These are phyloP conservation scores for Ganoderma meredithae DNA, from an alignment of 1,284 basidiomycete genomes.

Conservation along the genomic window DNA sequence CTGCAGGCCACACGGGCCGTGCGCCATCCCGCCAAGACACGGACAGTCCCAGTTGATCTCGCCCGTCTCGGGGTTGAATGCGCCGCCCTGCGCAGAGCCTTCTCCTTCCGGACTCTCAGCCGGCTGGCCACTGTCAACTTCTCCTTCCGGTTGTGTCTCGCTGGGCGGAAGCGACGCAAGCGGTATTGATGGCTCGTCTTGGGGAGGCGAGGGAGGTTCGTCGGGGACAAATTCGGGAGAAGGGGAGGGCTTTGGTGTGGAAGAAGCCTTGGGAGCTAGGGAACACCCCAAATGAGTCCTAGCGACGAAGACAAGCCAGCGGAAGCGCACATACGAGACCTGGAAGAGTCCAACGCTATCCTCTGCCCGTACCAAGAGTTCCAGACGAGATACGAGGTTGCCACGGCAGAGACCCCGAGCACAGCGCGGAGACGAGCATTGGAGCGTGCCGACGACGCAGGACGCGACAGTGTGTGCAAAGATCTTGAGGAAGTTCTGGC, in stretches of 20 bases:
- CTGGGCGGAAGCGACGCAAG: slow-evolving; percentile 11
- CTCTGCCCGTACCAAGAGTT: slow-evolving; percentile 47
- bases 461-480: slow-evolving; percentile 50
- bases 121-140: slow-evolving; percentile 27
- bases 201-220: slow-evolving; percentile 18
- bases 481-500: slow-evolving; percentile 48
- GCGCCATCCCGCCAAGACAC: slow-evolving; percentile 97
- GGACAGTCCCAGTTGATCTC: slow-evolving; percentile 99
- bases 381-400: slow-evolving; percentile 53
- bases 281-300: neutral
- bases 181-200: slow-evolving; percentile 28
- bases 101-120: slow-evolving; percentile 43
- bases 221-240: slow-evolving; percentile 27
- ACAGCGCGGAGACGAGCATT: slow-evolving; percentile 44
- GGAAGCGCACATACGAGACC: slow-evolving; percentile 27
- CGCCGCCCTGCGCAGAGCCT: slow-evolving; percentile 47
- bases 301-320: neutral
- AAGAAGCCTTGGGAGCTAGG: slow-evolving; percentile 31
- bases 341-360: slow-evolving; percentile 49
- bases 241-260: slow-evolving; percentile 23
- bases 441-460: slow-evolving; percentile 33
- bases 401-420: slow-evolving; percentile 53
- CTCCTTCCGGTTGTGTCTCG: slow-evolving; percentile 22
- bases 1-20: slow-evolving; percentile 94
- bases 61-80: slow-evolving; percentile 93